These are phyloP conservation scores for Nicotiana paniculata DNA, from an alignment of 257 asterid species.

Conservation along the genomic window DNA sequence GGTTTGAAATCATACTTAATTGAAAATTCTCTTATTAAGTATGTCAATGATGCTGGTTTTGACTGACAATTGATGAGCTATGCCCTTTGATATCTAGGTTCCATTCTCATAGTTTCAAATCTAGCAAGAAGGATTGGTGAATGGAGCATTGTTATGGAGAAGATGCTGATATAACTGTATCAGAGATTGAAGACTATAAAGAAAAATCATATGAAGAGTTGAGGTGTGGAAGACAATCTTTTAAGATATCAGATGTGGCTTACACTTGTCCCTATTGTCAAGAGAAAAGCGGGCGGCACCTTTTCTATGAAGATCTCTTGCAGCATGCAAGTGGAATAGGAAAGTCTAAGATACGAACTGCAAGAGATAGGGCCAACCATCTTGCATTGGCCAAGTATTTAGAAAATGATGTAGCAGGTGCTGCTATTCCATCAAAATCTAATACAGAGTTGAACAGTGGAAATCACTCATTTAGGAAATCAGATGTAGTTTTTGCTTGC, in stretches of 20 bases:
- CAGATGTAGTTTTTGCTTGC: constrained; percentile 53
- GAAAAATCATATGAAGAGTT: constrained; percentile 27
- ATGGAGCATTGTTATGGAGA: constrained; percentile 28
- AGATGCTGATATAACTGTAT: constrained; percentile 26
- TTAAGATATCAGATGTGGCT: constrained; percentile 43
- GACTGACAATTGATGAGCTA: not conserved
- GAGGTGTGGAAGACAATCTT: constrained; percentile 50
- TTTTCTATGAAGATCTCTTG: constrained; percentile 47
- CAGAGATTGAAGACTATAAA: constrained; percentile 30
- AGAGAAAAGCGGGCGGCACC: constrained; percentile 43
- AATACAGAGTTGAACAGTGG: constrained; percentile 49
- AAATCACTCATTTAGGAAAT: constrained; percentile 39
- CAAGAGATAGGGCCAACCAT: constrained; percentile 59
- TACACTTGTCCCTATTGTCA: constrained; percentile 78
- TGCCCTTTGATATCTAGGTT: constrained; percentile 4
- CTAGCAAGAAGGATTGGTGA: constrained; percentile 1
- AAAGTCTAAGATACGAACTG: constrained; percentile 43
- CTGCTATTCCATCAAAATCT: constrained; percentile 39
- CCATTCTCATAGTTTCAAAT: not conserved
- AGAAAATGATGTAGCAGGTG: constrained; percentile 34
- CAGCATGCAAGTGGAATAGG: constrained; percentile 70
- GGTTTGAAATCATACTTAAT: not conserved
- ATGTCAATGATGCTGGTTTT: not conserved
- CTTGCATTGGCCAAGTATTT: constrained; percentile 64
- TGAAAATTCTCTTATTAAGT: not conserved